Base-by-base conservation (phyloP, 164 flowering plant species). In the Houttuynia cordata region DNA sequence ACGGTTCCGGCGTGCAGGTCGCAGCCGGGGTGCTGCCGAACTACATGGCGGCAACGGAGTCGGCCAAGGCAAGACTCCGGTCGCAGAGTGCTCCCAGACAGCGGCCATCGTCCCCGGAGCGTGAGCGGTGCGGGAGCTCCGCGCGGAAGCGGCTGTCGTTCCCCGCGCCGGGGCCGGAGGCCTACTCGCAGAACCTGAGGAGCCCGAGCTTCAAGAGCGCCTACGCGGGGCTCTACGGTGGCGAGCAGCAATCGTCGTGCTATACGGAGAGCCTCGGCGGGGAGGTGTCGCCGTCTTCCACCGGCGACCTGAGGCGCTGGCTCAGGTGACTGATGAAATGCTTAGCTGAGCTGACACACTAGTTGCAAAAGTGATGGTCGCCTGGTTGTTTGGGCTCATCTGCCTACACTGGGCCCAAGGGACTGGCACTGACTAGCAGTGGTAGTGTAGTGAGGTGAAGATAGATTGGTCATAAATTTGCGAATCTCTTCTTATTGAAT, bases 41-140 rank as follows among this genome's bases (percentile, higher is more conserved):
- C 68, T 91, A 91, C 74, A 91, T 91, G 98, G 83, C 87, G 2
- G 82, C 95, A 37, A 91, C 98, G 0, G 98, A 79, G 60, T 91
- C 98, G 3, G 92, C 98, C 19, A 82, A 78, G 62, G 96, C 96
- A 3, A 57, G 88, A 58, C 23, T 72, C 13, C 74, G 97, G 54
- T 82, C 94, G 50, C 70, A 67, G 60, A 67, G 70, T 51, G 70
- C 70, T 3, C 70, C 70, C 4, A 56, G 60, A 20, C 70, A 67
- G 61, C 61, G 65, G 70, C 70, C 64, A 7, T 24, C 45, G 23
- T 61, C 65, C 7, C 85, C 84, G 5, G 96, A 85, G 63, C 75
- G 83, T 56, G 91, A 86, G 3, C 67, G 70, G 37, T 54, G 51
- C 2, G 80, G n/a, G n/a, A n/a, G 84, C 17, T 67, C 80, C 0